Evolutionary conservation across 306 rosid genomes (phyloP).

Genomic region (Sphenostylis stenocarpa): DNA sequence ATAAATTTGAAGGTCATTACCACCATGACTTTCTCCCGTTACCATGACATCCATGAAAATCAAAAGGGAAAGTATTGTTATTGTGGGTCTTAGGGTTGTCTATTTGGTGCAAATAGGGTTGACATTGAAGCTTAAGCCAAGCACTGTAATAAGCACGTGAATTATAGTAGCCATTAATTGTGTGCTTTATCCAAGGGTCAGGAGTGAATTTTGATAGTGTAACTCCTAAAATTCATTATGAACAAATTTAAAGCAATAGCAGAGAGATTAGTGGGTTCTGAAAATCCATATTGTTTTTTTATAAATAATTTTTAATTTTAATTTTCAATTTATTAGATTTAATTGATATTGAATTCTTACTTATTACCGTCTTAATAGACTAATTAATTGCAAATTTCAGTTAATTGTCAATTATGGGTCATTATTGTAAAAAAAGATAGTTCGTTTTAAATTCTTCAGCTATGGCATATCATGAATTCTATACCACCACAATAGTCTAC

Average conservation of each 20-base stretch:
- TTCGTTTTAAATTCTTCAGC: background rate
- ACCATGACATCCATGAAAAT: slow-evolving; percentile 31
- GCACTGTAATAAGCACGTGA: slow-evolving; percentile 48
- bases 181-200: slow-evolving; percentile 42
- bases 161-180: slow-evolving; percentile 33
- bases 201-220: slow-evolving; percentile 30
- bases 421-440: background rate
- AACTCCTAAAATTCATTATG: slow-evolving; percentile 65
- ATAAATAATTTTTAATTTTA: background rate
- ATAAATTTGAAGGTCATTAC: slow-evolving; percentile 14
- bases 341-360: slow-evolving; percentile 7
- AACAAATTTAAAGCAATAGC: slow-evolving; percentile 29
- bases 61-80: slow-evolving; percentile 22
- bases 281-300: background rate
- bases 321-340: background rate
- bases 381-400: slow-evolving; percentile 28
- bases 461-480: background rate
- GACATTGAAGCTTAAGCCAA: slow-evolving; percentile 39
- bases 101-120: background rate
- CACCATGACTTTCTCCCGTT: slow-evolving; percentile 3
- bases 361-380: slow-evolving; percentile 1
- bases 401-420: slow-evolving; percentile 26
- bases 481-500: background rate
- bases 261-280: slow-evolving; percentile 56
- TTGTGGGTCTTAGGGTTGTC: slow-evolving; percentile 27